Evolutionary conservation across 176 grass and related monocot genomes (phyloP), one percentile per base, ranked within the genome.

Genomic region (Alopecurus myosuroides): DNA sequence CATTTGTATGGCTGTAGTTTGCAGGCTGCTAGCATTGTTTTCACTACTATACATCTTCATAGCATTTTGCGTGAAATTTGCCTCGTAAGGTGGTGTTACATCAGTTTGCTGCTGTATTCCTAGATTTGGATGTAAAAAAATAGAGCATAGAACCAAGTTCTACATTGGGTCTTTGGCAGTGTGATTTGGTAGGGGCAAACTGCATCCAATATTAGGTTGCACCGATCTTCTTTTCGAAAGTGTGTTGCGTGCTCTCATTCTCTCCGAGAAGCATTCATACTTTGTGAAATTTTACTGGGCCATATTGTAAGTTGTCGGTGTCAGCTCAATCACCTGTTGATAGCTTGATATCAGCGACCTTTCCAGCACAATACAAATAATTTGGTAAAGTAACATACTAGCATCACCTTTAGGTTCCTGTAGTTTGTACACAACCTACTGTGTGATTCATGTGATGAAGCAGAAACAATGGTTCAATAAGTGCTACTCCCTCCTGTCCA

Each of bases 41-140:
- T 77, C 26, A 31, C 15, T 10, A 57, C 36, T 70, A 73, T 85
- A 82, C 33, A 64, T 85, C 15, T 13, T 44, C 61, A 22, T 85
- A 78, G 6, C 46, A 67, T 68, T 67, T 42, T 69, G n/a, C 19
- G 25, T 76, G 29, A 76, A 84, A 75, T 30, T 84, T 74, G 20
- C 40, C 7, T 64, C 23, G 33, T 41, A 76, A 62, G 70, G 28
- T 62, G 12, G 12, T 81, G 61, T 62, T 15, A 30, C n/a, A 31
- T 58, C 67, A 58, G 35, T 53, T 82, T 33, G 51, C 35, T 83
- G 81, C 36, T 18, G 35, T n/a, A 36, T 71, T 82, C 50, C 25
- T 44, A 73, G 26, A 41, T 58, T 35, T 62, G 39, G 17, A 33
- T 44, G 35, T 50, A 31, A 63, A 63, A 73, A 18, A 57, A 40